phyloP scores from a whole-genome alignment of 1,284 basidiomycete genomes.

The Phlebopus sp. region DNA sequence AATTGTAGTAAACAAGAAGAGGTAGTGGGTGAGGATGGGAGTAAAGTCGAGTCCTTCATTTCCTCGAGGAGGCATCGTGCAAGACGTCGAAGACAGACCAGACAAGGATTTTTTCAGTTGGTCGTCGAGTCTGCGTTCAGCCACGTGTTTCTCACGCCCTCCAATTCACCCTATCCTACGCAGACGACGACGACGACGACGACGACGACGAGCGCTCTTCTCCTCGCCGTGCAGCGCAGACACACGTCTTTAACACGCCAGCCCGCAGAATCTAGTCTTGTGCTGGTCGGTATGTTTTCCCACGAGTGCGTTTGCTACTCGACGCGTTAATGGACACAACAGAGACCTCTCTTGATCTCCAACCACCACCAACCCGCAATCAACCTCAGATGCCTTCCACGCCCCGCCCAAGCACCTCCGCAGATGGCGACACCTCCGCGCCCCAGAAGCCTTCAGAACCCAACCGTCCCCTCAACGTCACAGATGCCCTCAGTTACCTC shows the following conservation, averaged over 20 bases:
- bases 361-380: too few relatives aligned
- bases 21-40: constrained; percentile 85
- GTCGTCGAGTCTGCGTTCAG: not conserved
- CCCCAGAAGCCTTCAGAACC: constrained; percentile 16
- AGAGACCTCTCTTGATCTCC: too few relatives aligned
- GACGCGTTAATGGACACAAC: too few relatives aligned
- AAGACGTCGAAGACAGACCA: not conserved
- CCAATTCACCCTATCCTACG: too few relatives aligned
- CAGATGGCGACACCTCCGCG: constrained; percentile 10
- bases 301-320: too few relatives aligned
- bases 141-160: constrained; percentile 4
- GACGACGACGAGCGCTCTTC: too few relatives aligned
- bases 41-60: constrained; percentile 73
- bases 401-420: constrained; percentile 21
- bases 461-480: constrained; percentile 66
- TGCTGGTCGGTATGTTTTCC: too few relatives aligned
- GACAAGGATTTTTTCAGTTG: not conserved
- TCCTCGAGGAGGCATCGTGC: constrained; percentile 47
- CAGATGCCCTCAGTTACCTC: constrained; percentile 95
- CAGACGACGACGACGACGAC: too few relatives aligned
- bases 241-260: too few relatives aligned
- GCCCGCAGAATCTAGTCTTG: too few relatives aligned
- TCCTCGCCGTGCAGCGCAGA: too few relatives aligned
- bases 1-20: constrained; percentile 84
- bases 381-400: constrained; percentile 15